A percentile compares a stretch with the other conserved stretches of the same genome.
These are phyloP conservation scores for Penicillium fimorum DNA, from an alignment of 495 filamentous ascomycete species.

Conservation along the genomic window DNA sequence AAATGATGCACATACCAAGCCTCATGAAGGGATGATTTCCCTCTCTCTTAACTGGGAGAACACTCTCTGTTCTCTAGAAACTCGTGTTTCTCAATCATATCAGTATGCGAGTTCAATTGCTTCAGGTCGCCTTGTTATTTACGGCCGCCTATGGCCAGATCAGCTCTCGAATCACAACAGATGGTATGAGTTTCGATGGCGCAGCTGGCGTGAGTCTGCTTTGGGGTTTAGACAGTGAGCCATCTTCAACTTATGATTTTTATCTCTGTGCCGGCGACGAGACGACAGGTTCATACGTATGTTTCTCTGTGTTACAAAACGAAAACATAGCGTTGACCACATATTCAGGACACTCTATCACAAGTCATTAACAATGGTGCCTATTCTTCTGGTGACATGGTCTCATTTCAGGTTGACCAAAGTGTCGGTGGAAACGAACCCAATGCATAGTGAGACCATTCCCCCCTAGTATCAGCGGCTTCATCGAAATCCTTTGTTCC, in stretches of 20 bases:
- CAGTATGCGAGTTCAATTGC: conserved; percentile 39
- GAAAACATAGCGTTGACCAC: not conserved
- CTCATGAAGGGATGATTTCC: conserved; percentile 7
- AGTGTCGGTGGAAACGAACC: conserved; percentile 46
- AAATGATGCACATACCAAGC: conserved; percentile 11
- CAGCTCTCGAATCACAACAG: conserved; percentile 23
- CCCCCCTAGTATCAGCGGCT: not conserved
- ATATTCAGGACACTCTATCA: conserved; percentile 43
- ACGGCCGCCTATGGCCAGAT: conserved; percentile 55
- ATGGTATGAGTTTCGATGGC: conserved; percentile 48
- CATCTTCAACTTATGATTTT: conserved; percentile 57
- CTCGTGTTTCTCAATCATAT: conserved; percentile 9
- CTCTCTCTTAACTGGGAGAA: not conserved
- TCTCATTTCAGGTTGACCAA: conserved; percentile 51
- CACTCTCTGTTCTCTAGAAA: not conserved
- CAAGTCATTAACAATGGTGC: conserved; percentile 35
- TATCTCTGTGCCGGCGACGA: conserved; percentile 67
- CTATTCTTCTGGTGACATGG: conserved; percentile 51
- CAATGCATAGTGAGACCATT: conserved; percentile 60
- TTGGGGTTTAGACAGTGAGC: conserved; percentile 25
- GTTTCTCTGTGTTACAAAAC: not conserved
- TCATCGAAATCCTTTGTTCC: not conserved
- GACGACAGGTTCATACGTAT: conserved; percentile 41
- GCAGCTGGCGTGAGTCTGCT: conserved; percentile 46
- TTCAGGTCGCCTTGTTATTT: conserved; percentile 43